Conservation (phyloP, 345 rosid species). For the Brassica napus region DNA sequence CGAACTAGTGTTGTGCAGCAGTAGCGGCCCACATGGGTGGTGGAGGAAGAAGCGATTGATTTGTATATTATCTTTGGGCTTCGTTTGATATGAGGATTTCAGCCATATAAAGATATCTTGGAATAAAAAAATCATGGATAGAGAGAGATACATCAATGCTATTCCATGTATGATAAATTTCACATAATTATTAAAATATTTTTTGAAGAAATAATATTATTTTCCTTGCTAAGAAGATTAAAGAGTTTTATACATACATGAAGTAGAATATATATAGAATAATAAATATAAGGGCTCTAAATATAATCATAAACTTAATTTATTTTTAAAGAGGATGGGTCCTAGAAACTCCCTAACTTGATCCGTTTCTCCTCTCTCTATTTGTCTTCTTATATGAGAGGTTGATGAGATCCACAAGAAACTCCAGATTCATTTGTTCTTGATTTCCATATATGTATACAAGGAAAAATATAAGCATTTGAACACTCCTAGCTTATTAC, state of each 20-base stretch:
- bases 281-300: not conserved
- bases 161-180: not conserved
- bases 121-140: not conserved
- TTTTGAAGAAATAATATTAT: not conserved
- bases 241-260: constrained; percentile 7
- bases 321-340: constrained; percentile 30
- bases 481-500: constrained; percentile 1
- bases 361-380: constrained; percentile 24
- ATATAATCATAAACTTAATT: not conserved
- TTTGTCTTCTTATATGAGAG: constrained; percentile 26
- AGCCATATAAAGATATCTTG: not conserved
- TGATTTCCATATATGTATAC: not conserved
- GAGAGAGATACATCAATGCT: not conserved
- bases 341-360: constrained; percentile 34
- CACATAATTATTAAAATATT: not conserved
- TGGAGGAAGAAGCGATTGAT: constrained; percentile 45
- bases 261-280: not conserved
- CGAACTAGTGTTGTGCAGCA: constrained; percentile 60
- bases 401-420: constrained; percentile 42
- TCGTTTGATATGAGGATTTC: not conserved
- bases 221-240: not conserved
- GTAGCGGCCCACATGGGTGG: constrained; percentile 70
- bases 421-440: constrained; percentile 20
- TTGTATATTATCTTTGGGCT: not conserved
- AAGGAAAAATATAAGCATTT: constrained; percentile 9